Percentiles rank a stretch among this genome's conserved stretches.
Evolutionary conservation across 2,329 filamentous ascomycete species (phyloP).

Genomic region (Paraphaeosphaeria sporulosa): DNA sequence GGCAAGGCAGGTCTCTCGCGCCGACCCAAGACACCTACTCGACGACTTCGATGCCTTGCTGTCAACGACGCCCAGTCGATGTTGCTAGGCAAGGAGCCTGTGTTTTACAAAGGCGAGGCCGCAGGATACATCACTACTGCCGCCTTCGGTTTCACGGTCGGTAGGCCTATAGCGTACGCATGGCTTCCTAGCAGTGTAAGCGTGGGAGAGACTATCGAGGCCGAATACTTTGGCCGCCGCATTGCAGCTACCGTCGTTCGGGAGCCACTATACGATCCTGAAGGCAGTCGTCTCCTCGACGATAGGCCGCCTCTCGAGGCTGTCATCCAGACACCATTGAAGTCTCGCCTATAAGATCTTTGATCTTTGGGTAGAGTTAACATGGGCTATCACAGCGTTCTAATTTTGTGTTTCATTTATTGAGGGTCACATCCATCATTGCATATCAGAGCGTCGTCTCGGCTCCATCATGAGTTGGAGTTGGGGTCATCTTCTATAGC

Average conservation of each 20-base stretch:
- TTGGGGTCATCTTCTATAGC: not conserved
- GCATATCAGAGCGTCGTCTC: not conserved
- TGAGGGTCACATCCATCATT: not conserved
- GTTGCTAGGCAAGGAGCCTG: conserved; percentile 69
- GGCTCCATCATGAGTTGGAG: not conserved
- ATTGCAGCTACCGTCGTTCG: conserved; percentile 62
- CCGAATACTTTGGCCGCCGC: conserved; percentile 67
- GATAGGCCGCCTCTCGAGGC: conserved; percentile 24
- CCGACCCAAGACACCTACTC: conserved; percentile 45
- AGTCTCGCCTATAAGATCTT: conserved; percentile 26
- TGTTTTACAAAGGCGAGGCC: conserved; percentile 57
- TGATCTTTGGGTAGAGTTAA: not conserved
- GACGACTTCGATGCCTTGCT: conserved; percentile 59
- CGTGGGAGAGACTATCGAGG: conserved; percentile 62
- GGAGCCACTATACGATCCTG: conserved; percentile 59
- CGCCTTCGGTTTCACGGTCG: conserved; percentile 66
- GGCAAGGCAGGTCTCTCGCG: conserved; percentile 60
- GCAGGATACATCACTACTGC: conserved; percentile 68
- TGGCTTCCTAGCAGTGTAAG: conserved; percentile 60
- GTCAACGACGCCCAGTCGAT: conserved; percentile 65
- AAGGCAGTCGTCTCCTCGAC: conserved; percentile 47
- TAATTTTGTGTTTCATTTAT: not conserved
- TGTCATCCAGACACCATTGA: conserved; percentile 32
- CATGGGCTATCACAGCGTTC: not conserved
- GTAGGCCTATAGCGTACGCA: conserved; percentile 67